These are phyloP conservation scores for Aspergillus panamensis DNA, from an alignment of 495 filamentous ascomycete genomes.

Conservation along the genomic window DNA sequence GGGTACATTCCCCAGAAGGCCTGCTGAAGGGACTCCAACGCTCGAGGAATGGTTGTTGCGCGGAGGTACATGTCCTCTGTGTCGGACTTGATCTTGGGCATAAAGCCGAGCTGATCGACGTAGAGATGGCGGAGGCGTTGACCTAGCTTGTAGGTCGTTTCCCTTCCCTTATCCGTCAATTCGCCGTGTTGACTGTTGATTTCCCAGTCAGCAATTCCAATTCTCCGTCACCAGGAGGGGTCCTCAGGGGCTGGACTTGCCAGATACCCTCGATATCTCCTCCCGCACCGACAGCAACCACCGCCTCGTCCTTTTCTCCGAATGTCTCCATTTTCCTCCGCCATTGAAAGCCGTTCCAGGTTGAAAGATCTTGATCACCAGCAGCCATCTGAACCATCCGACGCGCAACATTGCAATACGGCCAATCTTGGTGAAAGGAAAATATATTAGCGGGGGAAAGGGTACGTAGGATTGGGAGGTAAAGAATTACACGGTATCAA, in stretches of 20 bases:
- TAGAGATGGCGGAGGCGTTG: constrained; percentile 77
- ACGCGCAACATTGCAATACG: constrained; percentile 78
- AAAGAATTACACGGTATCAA: constrained; percentile 58
- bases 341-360: constrained; percentile 72
- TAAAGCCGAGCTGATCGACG: constrained; percentile 80
- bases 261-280: constrained; percentile 76
- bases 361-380: constrained; percentile 49
- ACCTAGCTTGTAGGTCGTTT: constrained; percentile 80
- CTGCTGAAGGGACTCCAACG: constrained; percentile 86
- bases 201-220: constrained; percentile 16
- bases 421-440: constrained; percentile 60
- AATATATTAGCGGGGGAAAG: constrained; percentile 15
- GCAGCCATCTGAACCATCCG: constrained; percentile 70
- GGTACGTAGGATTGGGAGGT: constrained; percentile 8
- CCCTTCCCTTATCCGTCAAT: constrained; percentile 80
- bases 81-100: constrained; percentile 63
- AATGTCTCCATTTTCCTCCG: constrained; percentile 77
- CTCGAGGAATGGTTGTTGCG: constrained; percentile 77
- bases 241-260: constrained; percentile 27
- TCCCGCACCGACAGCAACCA: constrained; percentile 60
- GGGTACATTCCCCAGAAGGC: constrained; percentile 90
- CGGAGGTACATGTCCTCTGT: constrained; percentile 78
- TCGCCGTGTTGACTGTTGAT: constrained; percentile 66
- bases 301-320: constrained; percentile 64
- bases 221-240: background rate